Percentiles rank a stretch among this genome's conserved stretches.
These are phyloP conservation scores for Calocera viscosa DNA, from an alignment of 768 basidiomycete genomes.

Conservation along the genomic window DNA sequence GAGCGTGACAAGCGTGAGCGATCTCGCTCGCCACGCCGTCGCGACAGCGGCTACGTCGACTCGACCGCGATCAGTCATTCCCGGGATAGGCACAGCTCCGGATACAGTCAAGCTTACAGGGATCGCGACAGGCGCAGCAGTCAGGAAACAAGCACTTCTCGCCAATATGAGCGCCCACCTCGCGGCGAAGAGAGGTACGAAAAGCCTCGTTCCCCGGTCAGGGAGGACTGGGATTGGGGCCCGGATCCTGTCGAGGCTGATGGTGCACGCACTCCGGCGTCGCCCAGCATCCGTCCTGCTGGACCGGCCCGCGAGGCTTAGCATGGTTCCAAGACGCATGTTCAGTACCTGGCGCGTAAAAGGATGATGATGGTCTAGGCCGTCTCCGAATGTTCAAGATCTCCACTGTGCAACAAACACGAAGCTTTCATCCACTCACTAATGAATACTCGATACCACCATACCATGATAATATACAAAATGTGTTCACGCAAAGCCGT, in stretches of 20 bases:
- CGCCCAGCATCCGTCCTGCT: not conserved
- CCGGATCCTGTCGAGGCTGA: not conserved
- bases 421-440: not conserved
- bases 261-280: not conserved
- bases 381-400: no score
- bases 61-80: not conserved
- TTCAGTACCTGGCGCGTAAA: no score
- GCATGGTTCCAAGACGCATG: not conserved
- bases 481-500: not conserved
- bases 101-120: not conserved
- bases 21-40: not conserved
- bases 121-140: not conserved
- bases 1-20: not conserved
- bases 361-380: no score
- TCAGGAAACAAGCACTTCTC: not conserved
- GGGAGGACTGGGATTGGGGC: not conserved
- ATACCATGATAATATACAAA: conserved; percentile 4
- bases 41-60: not conserved
- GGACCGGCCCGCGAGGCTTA: not conserved
- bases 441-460: not conserved
- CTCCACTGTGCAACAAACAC: not conserved
- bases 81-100: not conserved
- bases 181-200: not conserved
- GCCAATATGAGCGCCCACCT: not conserved
- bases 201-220: not conserved